These are phyloP conservation scores for Colletotrichum aenigma DNA, from an alignment of 2,329 filamentous ascomycete species.

Conservation along the genomic window DNA sequence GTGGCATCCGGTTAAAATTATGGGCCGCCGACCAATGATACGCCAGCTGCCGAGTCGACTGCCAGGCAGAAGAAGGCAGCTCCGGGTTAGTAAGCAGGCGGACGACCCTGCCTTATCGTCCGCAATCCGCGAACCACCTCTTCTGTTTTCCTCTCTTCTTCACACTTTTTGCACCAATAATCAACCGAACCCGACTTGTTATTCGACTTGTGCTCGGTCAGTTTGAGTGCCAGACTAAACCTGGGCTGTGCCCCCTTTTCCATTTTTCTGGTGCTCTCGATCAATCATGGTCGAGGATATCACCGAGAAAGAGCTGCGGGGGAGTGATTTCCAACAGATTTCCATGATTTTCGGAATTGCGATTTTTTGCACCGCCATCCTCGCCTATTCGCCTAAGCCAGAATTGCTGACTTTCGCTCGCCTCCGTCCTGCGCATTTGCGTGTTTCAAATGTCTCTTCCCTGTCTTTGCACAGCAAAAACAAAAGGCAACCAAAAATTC, in stretches of 20 bases:
- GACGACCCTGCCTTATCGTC: neutral
- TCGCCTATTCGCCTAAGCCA: neutral
- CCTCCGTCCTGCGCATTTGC: neutral
- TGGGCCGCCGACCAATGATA: neutral
- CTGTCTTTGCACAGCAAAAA: neutral
- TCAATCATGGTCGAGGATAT: slow-evolving; percentile 8
- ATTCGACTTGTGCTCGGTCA: slow-evolving; percentile 60
- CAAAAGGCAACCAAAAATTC: neutral
- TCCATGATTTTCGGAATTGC: neutral
- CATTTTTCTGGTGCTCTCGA: slow-evolving; percentile 22
- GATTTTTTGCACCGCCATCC: neutral
- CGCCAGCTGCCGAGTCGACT: neutral
- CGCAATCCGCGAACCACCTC: neutral
- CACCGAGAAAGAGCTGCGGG: slow-evolving; percentile 9
- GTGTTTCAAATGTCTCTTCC: neutral
- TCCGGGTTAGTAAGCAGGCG: neutral
- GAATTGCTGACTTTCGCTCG: neutral
- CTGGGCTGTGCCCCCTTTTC: slow-evolving; percentile 28
- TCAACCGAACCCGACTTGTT: slow-evolving; percentile 58
- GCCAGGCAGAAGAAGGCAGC: neutral
- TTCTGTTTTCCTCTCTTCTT: slow-evolving; percentile 25
- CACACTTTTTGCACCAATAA: slow-evolving; percentile 63
- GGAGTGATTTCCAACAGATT: slow-evolving; percentile 15
- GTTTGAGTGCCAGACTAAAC: slow-evolving; percentile 63
- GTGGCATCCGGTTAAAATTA: neutral